Evolutionary conservation across 257 asterid species (phyloP).

Genomic region (Avicennia marina): DNA sequence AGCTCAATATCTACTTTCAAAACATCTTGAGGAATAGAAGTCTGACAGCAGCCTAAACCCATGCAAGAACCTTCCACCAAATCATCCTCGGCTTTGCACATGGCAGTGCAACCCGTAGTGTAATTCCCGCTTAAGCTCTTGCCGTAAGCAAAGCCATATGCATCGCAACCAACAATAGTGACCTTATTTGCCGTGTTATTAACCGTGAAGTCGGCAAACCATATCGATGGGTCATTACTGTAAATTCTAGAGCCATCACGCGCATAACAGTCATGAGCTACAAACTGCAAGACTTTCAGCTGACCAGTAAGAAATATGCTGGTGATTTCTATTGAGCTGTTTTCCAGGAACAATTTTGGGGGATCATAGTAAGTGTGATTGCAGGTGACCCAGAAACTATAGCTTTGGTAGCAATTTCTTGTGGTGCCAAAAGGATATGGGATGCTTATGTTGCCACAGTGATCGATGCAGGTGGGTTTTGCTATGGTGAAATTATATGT

Average conservation of each 20-base stretch:
- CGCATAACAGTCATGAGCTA: conserved; percentile 17
- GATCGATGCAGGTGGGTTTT: conserved; percentile 12
- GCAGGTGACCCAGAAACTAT: conserved; percentile 5
- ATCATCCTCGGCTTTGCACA: background rate
- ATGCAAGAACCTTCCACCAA: background rate
- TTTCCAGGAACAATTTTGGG: background rate
- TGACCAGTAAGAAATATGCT: conserved; percentile 19
- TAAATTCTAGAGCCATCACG: fast-evolving
- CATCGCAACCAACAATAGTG: conserved; percentile 18
- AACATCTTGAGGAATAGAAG: conserved; percentile 15
- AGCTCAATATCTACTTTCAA: background rate
- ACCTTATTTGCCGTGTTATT: conserved; percentile 10
- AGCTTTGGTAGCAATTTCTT: background rate
- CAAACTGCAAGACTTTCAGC: background rate
- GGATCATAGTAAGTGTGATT: background rate
- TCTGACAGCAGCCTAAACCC: background rate
- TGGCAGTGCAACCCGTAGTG: conserved; percentile 20
- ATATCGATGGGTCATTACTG: fast-evolving
- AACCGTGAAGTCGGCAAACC: background rate
- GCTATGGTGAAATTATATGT: background rate
- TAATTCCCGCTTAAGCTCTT: background rate
- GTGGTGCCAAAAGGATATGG: conserved; percentile 37
- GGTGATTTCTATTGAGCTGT: background rate
- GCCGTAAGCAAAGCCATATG: background rate
- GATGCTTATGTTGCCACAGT: conserved; percentile 28